Evolutionary conservation across 2,329 filamentous ascomycete genomes (phyloP).

Genomic region (Colletotrichum magnum): DNA sequence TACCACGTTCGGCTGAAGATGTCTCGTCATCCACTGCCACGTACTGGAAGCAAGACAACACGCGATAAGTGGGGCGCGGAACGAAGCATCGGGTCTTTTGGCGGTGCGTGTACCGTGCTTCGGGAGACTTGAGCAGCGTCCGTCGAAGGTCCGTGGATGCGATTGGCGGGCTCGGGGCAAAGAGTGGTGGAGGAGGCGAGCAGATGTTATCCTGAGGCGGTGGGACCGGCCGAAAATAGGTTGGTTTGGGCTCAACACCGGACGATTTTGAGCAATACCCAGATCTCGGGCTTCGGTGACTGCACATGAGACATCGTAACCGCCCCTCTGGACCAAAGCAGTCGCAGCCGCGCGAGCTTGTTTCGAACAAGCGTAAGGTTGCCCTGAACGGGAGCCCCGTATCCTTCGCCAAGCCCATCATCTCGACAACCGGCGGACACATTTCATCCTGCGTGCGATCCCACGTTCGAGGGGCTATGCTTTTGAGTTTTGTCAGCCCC

Average conservation of each 20-base stretch:
- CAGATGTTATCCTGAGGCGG: background rate
- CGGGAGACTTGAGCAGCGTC: background rate
- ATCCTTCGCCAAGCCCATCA: slow-evolving; percentile 11
- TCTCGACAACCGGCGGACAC: background rate
- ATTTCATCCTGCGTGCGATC: slow-evolving; percentile 12
- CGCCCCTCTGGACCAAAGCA: background rate
- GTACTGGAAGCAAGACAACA: background rate
- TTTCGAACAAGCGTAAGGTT: slow-evolving; percentile 27
- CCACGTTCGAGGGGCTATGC: slow-evolving; percentile 2
- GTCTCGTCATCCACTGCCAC: slow-evolving; percentile 12
- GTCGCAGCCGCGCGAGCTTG: slow-evolving; percentile 23
- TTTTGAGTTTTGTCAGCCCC: slow-evolving; percentile 10
- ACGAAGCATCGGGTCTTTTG: slow-evolving; percentile 4
- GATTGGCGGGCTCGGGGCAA: slow-evolving; percentile 26
- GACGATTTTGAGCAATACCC: slow-evolving; percentile 15
- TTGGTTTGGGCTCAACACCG: slow-evolving; percentile 9
- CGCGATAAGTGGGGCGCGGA: slow-evolving; percentile 19
- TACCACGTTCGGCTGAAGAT: slow-evolving; percentile 5
- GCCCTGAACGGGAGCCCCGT: background rate
- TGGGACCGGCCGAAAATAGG: slow-evolving; percentile 13
- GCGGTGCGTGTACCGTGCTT: background rate
- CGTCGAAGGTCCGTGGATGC: slow-evolving; percentile 2
- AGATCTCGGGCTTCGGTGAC: slow-evolving; percentile 7
- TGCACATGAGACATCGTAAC: slow-evolving; percentile 23
- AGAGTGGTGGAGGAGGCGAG: background rate